Evolutionary conservation across 2,329 filamentous ascomycete genomes (phyloP).

Genomic region (Zasmidium citrigriseum): DNA sequence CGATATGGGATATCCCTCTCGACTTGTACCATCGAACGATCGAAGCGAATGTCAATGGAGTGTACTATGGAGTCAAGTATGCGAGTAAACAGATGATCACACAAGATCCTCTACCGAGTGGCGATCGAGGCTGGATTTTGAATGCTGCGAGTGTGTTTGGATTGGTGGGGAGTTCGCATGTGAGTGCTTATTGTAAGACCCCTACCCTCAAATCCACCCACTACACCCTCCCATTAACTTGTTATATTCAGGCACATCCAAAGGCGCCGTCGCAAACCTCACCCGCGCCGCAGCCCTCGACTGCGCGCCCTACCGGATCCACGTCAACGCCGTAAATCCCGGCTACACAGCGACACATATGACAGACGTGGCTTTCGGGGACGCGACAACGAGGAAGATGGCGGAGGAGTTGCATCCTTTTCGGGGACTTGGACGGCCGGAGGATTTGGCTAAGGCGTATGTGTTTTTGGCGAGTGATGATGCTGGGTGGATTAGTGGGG

Average conservation of each 20-base stretch:
- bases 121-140: slow-evolving; percentile 52
- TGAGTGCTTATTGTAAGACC: slow-evolving; percentile 16
- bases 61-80: slow-evolving; percentile 49
- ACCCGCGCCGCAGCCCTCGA: slow-evolving; percentile 23
- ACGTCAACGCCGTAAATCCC: slow-evolving; percentile 23
- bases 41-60: slow-evolving; percentile 40
- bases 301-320: slow-evolving; percentile 19
- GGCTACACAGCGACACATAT: slow-evolving; percentile 20
- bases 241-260: slow-evolving; percentile 13
- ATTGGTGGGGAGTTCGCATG: slow-evolving; percentile 33
- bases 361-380: slow-evolving; percentile 18
- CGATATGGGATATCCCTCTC: slow-evolving; percentile 51
- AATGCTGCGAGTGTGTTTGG: slow-evolving; percentile 50
- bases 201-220: not conserved
- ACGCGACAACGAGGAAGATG: not conserved
- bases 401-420: slow-evolving; percentile 18
- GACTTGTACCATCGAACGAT: slow-evolving; percentile 47
- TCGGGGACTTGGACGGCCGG: slow-evolving; percentile 16
- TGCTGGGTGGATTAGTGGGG: slow-evolving; percentile 24
- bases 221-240: not conserved
- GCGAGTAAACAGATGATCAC: slow-evolving; percentile 51
- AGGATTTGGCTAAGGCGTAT: slow-evolving; percentile 25
- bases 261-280: slow-evolving; percentile 24
- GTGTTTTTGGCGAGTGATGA: slow-evolving; percentile 26
- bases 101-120: slow-evolving; percentile 42